phyloP scores from a whole-genome alignment of 805 yeast species.

The Schwanniomyces sp. region DNA sequence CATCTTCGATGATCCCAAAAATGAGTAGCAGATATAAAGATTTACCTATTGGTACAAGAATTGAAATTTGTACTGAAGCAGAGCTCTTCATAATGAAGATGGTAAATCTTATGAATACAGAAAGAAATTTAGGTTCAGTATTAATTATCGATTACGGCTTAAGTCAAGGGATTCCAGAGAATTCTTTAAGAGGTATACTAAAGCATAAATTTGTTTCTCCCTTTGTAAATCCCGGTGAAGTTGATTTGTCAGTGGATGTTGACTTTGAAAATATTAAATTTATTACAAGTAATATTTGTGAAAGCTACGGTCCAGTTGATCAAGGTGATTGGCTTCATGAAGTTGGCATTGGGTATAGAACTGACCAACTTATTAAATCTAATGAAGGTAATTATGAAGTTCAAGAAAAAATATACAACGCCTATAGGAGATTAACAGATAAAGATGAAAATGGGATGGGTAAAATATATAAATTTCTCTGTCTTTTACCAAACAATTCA shows the following conservation, averaged over 20 bases:
- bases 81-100: slow-evolving; percentile 57
- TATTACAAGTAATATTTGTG: slow-evolving; percentile 9
- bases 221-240: slow-evolving; percentile 71
- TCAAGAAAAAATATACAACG: slow-evolving; percentile 51
- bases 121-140: slow-evolving; percentile 56
- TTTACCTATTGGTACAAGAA: slow-evolving; percentile 55
- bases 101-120: slow-evolving; percentile 42
- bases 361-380: slow-evolving; percentile 53
- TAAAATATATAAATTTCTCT: slow-evolving; percentile 68
- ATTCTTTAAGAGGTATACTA: slow-evolving; percentile 71
- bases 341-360: slow-evolving; percentile 73
- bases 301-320: slow-evolving; percentile 57
- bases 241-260: slow-evolving; percentile 81
- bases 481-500: slow-evolving; percentile 49
- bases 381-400: slow-evolving; percentile 41
- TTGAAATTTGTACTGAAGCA: slow-evolving; percentile 77
- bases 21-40: slow-evolving; percentile 48
- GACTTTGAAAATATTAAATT: slow-evolving; percentile 62
- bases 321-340: slow-evolving; percentile 81
- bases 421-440: slow-evolving; percentile 65
- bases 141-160: slow-evolving; percentile 81
- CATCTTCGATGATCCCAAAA: slow-evolving; percentile 58
- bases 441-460: slow-evolving; percentile 71
- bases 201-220: slow-evolving; percentile 76
- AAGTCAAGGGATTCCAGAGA: slow-evolving; percentile 59